Percentiles rank a stretch among this genome's conserved stretches.
Conservation (phyloP, 495 filamentous ascomycete species). For the Talaromyces adpressus region DNA sequence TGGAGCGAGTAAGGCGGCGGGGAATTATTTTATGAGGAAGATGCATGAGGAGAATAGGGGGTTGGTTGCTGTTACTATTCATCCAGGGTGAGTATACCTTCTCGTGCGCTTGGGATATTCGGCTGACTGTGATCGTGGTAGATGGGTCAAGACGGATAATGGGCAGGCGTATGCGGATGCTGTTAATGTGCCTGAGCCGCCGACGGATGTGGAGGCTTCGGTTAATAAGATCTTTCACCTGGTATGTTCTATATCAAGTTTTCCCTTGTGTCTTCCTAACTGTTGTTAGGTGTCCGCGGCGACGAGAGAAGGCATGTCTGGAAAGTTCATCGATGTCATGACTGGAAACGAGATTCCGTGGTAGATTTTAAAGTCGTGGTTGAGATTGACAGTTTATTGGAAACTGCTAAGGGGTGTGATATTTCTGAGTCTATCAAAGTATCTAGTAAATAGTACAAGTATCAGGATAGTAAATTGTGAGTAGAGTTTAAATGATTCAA, state of each 20-base stretch:
- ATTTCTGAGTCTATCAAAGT: background rate
- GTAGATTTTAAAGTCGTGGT: background rate
- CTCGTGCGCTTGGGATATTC: no score
- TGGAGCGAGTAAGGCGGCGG: slow-evolving; percentile 30
- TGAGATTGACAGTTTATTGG: no score
- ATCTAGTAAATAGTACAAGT: background rate
- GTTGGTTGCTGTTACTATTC: slow-evolving; percentile 23
- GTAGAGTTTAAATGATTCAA: background rate
- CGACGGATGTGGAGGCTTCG: slow-evolving; percentile 1
- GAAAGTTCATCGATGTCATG: slow-evolving; percentile 6
- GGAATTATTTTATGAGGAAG: slow-evolving; percentile 30
- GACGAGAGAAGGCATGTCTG: background rate
- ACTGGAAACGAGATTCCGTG: slow-evolving; percentile 3
- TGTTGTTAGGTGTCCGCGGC: slow-evolving; percentile 1
- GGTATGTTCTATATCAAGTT: background rate
- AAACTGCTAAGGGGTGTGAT: no score
- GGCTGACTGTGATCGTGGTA: background rate
- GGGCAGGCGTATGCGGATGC: slow-evolving; percentile 7
- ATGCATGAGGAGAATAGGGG: slow-evolving; percentile 29
- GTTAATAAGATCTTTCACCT: background rate
- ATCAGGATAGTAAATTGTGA: background rate
- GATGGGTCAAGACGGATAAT: slow-evolving; percentile 8
- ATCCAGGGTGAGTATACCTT: slow-evolving; percentile 28
- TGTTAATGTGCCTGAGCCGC: slow-evolving; percentile 4
- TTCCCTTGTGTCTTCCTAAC: background rate